Base-by-base conservation (phyloP, 2,329 filamentous ascomycete genomes). In the Apiospora arundinis region DNA sequence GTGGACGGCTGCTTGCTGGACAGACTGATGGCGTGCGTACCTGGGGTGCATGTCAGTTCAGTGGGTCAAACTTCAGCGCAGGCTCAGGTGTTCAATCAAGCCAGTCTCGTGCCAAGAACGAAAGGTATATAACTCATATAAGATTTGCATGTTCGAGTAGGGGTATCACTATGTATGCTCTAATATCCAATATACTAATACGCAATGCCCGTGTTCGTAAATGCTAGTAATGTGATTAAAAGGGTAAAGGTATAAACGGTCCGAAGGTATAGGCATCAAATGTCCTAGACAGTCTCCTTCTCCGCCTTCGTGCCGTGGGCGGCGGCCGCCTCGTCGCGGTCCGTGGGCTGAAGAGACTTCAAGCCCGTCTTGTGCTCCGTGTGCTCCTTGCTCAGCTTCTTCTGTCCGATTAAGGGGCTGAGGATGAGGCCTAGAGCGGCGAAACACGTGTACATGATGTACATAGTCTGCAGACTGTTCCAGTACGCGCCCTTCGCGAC, bases 341-440 rank as follows among this genome's bases (percentile, higher is more conserved):
- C 32, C 21, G 56, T 40, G 28, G 56, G 56, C 65, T 56, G 25
- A 4, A 69, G 67, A 16, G 45, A 80, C 60, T 85, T 80, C 71
- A 91, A 76, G 0, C 89, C 89, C 0, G 89, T 91, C 82, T 89
- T 88, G 77, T 89, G 85, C 79, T 89, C 88, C 46, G 84, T 82
- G 71, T 91, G 88, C 42, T 88, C 82, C 74, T 85, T 87, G 80
- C 84, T 89, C 70, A 91, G 81, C 73, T 82, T 83, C 69, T 82
- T 83, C 74, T 87, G 85, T 46, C 82, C 80, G 67, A 91, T 80
- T 44, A 87, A 83, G 42, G 86, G 77, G 67, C 85, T 85, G 32
- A 86, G 76, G 5, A 87, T 40, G 11, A 90, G 77, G 0, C 86
- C 88, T 0, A 86, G 69, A 1, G 79, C 86, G 0, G 85, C 81